Evolutionary conservation across 192 early-diverging fungal species (phyloP).

Genomic region (Lunasporangiospora selenospora): DNA sequence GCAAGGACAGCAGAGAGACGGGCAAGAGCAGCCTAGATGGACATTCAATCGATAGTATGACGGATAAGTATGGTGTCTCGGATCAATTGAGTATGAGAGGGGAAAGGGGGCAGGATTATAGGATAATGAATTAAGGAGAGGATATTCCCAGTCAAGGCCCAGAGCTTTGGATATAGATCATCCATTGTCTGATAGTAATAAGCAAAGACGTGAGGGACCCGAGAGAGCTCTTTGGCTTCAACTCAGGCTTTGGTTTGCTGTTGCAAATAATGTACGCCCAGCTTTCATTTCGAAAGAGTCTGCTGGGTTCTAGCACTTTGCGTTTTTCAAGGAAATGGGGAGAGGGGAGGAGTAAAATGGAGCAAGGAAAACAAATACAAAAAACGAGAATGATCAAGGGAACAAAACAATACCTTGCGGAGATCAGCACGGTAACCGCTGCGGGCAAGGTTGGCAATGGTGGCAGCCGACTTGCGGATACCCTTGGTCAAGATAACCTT

Average conservation of each 20-base stretch:
- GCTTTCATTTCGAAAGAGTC: constrained; percentile 46
- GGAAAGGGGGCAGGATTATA: no score
- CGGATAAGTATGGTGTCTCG: no score
- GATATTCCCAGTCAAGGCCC: constrained; percentile 44
- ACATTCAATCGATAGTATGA: neutral
- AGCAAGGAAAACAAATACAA: neutral
- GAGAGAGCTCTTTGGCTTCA: no score
- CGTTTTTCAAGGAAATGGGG: neutral
- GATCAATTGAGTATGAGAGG: no score
- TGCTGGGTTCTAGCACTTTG: constrained; percentile 56
- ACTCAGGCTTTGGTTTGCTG: neutral
- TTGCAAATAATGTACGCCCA: constrained; percentile 55
- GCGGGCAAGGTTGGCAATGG: constrained; percentile 64
- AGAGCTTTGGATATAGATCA: constrained; percentile 46
- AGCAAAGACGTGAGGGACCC: constrained; percentile 20
- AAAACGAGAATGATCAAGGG: neutral
- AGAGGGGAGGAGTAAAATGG: neutral
- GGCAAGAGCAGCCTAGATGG: constrained; percentile 70
- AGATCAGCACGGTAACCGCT: constrained; percentile 76
- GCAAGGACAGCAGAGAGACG: constrained; percentile 71
- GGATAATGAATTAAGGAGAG: constrained; percentile 2
- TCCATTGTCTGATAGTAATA: constrained; percentile 36
- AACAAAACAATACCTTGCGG: constrained; percentile 53
- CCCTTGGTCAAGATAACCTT: constrained; percentile 65
- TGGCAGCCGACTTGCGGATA: constrained; percentile 67